A percentile compares a stretch with the other conserved stretches of the same genome.
Conservation (phyloP, 2,329 filamentous ascomycete species). For the Sordariomycetes sp. region DNA sequence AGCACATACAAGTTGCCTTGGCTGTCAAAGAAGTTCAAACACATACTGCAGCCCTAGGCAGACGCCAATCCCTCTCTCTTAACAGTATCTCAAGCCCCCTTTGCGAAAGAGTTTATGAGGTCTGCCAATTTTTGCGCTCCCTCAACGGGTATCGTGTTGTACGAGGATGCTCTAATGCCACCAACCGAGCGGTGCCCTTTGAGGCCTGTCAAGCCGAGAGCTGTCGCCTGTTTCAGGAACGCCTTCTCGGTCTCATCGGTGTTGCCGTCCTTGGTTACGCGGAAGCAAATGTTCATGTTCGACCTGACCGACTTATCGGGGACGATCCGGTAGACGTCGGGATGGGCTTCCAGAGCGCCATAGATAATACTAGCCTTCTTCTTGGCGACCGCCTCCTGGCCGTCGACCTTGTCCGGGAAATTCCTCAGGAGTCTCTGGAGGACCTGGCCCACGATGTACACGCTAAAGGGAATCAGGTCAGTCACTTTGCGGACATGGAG, state of each 20-base stretch:
- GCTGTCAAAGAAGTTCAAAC: background rate
- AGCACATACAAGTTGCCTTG: background rate
- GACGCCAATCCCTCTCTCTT: background rate
- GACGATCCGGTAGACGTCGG: slow-evolving; percentile 65
- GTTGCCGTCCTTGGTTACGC: slow-evolving; percentile 50
- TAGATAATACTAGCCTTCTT: slow-evolving; percentile 74
- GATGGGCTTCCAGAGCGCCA: slow-evolving; percentile 59
- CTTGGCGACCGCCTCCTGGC: slow-evolving; percentile 63
- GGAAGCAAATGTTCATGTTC: slow-evolving; percentile 93
- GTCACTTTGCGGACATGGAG: background rate
- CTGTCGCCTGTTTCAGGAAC: slow-evolving; percentile 65
- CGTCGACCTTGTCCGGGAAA: slow-evolving; percentile 59
- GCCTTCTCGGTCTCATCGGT: slow-evolving; percentile 63
- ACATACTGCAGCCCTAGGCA: background rate
- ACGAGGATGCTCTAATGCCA: slow-evolving; percentile 79
- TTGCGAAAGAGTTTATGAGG: slow-evolving; percentile 48
- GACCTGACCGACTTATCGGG: slow-evolving; percentile 67
- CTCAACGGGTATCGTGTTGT: slow-evolving; percentile 68
- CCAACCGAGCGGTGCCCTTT: slow-evolving; percentile 85
- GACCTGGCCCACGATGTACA: slow-evolving; percentile 84
- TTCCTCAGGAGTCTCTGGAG: slow-evolving; percentile 61
- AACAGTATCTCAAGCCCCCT: background rate
- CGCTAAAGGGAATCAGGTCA: slow-evolving; percentile 31
- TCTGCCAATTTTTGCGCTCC: slow-evolving; percentile 57
- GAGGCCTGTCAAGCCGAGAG: slow-evolving; percentile 61